Conservation (phyloP, 192 early-diverging fungal genomes). For the Coemansia furcata region DNA sequence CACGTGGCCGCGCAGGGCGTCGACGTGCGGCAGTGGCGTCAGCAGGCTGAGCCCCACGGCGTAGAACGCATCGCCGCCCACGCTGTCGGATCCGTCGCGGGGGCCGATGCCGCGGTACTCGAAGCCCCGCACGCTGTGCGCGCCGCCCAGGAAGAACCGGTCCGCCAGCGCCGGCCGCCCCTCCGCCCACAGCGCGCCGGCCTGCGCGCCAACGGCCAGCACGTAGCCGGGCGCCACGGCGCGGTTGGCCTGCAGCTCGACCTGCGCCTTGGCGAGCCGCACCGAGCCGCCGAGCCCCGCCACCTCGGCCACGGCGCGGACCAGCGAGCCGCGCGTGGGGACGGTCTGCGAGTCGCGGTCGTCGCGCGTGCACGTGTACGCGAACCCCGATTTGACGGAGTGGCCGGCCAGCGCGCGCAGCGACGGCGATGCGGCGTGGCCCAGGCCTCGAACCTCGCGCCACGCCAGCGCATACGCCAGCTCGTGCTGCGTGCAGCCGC, state of each 20-base stretch:
- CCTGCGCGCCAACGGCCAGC: constrained; percentile 53
- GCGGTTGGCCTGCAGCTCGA: constrained; percentile 63
- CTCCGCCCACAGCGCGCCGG: constrained; percentile 66
- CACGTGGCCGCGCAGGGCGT: constrained; percentile 75
- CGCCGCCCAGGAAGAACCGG: constrained; percentile 87
- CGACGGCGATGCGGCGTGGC: constrained; percentile 39
- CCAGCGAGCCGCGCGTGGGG: constrained; percentile 67
- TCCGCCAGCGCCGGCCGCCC: constrained; percentile 62
- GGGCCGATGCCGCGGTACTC: constrained; percentile 84
- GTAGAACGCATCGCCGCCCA: constrained; percentile 88
- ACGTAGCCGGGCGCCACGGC: constrained; percentile 56
- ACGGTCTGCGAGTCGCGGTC: constrained; percentile 73
- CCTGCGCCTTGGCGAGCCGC: constrained; percentile 66
- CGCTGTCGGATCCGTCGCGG: constrained; percentile 70
- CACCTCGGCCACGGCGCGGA: constrained; percentile 57
- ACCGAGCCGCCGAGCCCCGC: constrained; percentile 87
- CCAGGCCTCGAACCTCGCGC: constrained; percentile 70
- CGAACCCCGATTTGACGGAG: constrained; percentile 76
- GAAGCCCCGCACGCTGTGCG: constrained; percentile 85
- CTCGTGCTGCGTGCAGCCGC: constrained; percentile 54
- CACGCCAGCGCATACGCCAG: constrained; percentile 70
- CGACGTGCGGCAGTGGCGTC: constrained; percentile 62
- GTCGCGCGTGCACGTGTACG: constrained; percentile 67
- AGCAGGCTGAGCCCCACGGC: constrained; percentile 76
- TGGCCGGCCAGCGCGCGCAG: constrained; percentile 81